These are phyloP conservation scores for Boletus fagicola DNA, from an alignment of 768 basidiomycete species.

Conservation along the genomic window DNA sequence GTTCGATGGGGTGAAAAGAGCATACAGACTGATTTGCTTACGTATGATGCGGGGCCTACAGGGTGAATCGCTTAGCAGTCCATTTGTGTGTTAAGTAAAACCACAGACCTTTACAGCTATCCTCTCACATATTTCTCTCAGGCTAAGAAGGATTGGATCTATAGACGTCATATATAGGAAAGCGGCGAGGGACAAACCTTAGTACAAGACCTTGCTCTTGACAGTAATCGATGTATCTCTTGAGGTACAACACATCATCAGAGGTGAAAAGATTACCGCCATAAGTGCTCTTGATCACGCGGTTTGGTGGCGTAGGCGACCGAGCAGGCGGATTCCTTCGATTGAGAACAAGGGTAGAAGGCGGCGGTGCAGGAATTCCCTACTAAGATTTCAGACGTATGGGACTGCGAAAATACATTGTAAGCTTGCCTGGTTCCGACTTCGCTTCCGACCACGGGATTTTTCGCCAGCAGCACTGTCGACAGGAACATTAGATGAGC, in stretches of 20 bases:
- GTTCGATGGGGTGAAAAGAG: not conserved
- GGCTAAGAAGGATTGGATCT: conserved; percentile 14
- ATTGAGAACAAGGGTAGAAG: conserved; percentile 64
- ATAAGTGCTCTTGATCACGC: conserved; percentile 86
- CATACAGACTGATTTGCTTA: conserved; percentile 33
- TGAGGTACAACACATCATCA: conserved; percentile 79
- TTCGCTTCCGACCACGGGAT: conserved; percentile 67
- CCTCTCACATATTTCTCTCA: conserved; percentile 85
- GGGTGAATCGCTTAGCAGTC: conserved; percentile 3
- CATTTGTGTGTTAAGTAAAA: not conserved
- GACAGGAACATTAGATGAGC: conserved; percentile 36
- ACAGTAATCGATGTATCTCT: conserved; percentile 88
- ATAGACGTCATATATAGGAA: conserved; percentile 27
- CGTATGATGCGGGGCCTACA: conserved; percentile 86
- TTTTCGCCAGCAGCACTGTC: conserved; percentile 39
- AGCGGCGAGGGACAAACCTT: conserved; percentile 44
- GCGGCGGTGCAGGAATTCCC: conserved; percentile 63
- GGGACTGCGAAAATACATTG: not conserved
- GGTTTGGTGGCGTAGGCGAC: conserved; percentile 79
- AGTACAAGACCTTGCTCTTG: conserved; percentile 83
- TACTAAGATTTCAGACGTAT: conserved; percentile 24
- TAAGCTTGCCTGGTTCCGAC: conserved; percentile 50
- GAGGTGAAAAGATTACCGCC: conserved; percentile 86
- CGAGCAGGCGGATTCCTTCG: conserved; percentile 65
- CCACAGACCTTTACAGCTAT: conserved; percentile 72